A percentile compares a stretch with the other conserved stretches of the same genome.
Evolutionary conservation across 305 asterid species (phyloP).

Genomic region (Fraxinus xanthoxyloides): DNA sequence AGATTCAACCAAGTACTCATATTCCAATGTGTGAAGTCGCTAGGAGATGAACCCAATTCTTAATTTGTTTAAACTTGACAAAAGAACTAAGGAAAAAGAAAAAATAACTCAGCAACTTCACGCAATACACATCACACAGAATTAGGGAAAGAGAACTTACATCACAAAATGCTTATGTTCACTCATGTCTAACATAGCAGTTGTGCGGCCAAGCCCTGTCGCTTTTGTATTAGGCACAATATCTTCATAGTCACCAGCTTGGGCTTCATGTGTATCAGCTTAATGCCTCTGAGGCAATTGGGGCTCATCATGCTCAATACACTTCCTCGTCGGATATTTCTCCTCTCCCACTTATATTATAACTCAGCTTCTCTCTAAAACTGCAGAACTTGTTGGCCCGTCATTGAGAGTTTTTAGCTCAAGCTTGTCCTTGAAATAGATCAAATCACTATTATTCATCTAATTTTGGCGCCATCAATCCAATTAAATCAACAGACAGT

Average conservation of each 20-base stretch:
- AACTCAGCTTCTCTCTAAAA: slow-evolving; percentile 79
- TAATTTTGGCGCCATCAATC: background rate
- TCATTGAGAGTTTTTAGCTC: slow-evolving; percentile 84
- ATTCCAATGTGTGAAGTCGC: background rate
- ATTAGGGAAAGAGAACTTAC: slow-evolving; percentile 38
- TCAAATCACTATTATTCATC: background rate
- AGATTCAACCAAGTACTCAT: no score
- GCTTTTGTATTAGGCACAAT: slow-evolving; percentile 29
- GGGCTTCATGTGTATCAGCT: slow-evolving; percentile 30
- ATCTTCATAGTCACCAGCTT: slow-evolving; percentile 43
- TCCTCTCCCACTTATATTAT: no score
- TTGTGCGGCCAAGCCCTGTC: slow-evolving; percentile 53
- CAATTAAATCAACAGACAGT: slow-evolving; percentile 3
- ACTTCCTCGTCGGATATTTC: no score
- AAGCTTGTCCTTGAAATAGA: slow-evolving; percentile 70
- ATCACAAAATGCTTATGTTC: slow-evolving; percentile 83
- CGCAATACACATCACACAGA: slow-evolving; percentile 10
- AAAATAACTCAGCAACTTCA: background rate
- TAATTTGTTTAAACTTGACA: background rate
- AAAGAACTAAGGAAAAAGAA: background rate
- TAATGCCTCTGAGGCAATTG: background rate
- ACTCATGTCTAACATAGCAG: slow-evolving; percentile 55
- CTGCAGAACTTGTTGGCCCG: slow-evolving; percentile 82
- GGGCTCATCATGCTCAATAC: no score
- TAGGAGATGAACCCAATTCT: background rate